A percentile compares a stretch with the other conserved stretches of the same genome.
phyloP scores from a whole-genome alignment of 2,329 filamentous ascomycete genomes.

The Dactylellina cionopaga region DNA sequence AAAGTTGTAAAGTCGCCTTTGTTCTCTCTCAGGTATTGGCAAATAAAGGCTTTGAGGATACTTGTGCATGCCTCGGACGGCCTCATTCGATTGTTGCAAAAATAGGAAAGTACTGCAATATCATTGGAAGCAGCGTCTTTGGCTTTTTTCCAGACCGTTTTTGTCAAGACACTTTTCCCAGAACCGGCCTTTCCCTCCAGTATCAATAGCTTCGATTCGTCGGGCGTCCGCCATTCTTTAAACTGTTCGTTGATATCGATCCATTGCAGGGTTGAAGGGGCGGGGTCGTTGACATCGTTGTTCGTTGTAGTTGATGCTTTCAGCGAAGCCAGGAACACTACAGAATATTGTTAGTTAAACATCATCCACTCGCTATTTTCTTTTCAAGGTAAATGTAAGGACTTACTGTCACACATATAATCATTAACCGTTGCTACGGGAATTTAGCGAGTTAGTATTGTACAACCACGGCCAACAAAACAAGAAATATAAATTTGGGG shows the following conservation, averaged over 20 bases:
- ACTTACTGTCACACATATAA: slow-evolving; percentile 24
- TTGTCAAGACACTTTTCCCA: slow-evolving; percentile 35
- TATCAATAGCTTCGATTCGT: not conserved
- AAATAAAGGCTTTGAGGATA: slow-evolving; percentile 16
- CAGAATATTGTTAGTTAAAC: not conserved
- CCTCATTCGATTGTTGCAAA: slow-evolving; percentile 24
- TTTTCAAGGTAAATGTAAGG: not conserved
- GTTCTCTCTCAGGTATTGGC: slow-evolving; percentile 16
- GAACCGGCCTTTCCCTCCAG: slow-evolving; percentile 29
- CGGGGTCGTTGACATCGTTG: slow-evolving; percentile 27
- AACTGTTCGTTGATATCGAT: slow-evolving; percentile 10
- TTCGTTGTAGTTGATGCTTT: not conserved
- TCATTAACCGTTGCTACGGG: slow-evolving; percentile 14
- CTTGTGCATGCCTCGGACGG: slow-evolving; percentile 1
- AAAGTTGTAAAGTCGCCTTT: slow-evolving; percentile 16
- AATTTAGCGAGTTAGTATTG: not conserved
- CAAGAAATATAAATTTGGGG: too few species aligned
- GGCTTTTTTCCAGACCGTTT: slow-evolving; percentile 1
- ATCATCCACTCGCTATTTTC: too few species aligned
- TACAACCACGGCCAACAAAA: not conserved
- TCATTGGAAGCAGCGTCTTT: not conserved
- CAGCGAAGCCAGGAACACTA: slow-evolving; percentile 18
- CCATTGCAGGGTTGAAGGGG: slow-evolving; percentile 10
- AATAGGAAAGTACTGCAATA: slow-evolving; percentile 9
- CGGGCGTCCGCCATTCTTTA: slow-evolving; percentile 5